A percentile compares a stretch with the other conserved stretches of the same genome.
phyloP scores from a whole-genome alignment of 1,139 yeast species.

The Sugiyamaella grinbergsii region DNA sequence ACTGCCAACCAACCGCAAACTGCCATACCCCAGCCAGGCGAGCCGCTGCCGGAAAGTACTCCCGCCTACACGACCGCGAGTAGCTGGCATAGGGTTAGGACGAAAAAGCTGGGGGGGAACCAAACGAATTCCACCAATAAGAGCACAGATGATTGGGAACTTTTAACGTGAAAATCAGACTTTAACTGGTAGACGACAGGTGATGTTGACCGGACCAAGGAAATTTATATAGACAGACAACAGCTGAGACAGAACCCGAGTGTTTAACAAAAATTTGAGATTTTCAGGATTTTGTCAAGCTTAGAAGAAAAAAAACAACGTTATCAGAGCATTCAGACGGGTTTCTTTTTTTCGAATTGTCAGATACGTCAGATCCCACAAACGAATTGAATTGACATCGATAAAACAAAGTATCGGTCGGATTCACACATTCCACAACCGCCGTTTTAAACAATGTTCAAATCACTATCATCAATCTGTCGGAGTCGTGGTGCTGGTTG shows the following conservation, averaged over 20 bases:
- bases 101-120: constrained; percentile 6
- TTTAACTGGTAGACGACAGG: background rate
- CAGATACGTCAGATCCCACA: too few relatives aligned
- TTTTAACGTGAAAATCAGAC: background rate
- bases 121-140: constrained; percentile 13
- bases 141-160: constrained; percentile 11
- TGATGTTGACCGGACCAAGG: background rate
- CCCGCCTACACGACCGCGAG: background rate
- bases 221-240: too few relatives aligned
- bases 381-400: too few relatives aligned
- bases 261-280: background rate
- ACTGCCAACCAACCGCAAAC: too few relatives aligned
- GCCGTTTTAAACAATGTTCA: constrained; percentile 13
- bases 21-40: background rate
- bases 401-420: too few relatives aligned
- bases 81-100: constrained; percentile 8
- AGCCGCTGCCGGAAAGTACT: background rate
- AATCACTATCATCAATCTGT: constrained; percentile 4
- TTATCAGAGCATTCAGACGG: background rate
- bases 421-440: background rate
- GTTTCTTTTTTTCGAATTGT: background rate
- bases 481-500: background rate
- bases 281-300: background rate
- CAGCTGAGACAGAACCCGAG: background rate
- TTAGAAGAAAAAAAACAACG: background rate